Evolutionary conservation across 2,329 filamentous ascomycete genomes (phyloP).

Genomic region (Aspergillus ruber): DNA sequence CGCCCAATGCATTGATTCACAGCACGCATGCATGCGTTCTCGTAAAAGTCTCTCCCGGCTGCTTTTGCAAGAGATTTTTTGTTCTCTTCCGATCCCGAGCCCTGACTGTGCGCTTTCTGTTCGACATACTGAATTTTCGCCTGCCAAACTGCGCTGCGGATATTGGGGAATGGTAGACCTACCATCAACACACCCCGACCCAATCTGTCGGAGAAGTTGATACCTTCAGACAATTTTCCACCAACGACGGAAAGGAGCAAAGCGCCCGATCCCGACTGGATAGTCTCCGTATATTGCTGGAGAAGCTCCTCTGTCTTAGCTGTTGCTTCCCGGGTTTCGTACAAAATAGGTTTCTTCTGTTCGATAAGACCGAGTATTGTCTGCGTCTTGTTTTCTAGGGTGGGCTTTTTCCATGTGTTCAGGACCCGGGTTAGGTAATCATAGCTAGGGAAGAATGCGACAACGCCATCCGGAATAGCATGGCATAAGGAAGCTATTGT

Average conservation of each 20-base stretch:
- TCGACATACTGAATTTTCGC: slow-evolving; percentile 86
- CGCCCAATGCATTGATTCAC: slow-evolving; percentile 96
- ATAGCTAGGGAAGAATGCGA: slow-evolving; percentile 95
- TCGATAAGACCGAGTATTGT: slow-evolving; percentile 27
- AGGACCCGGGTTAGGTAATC: slow-evolving; percentile 75
- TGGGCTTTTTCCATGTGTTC: slow-evolving; percentile 51
- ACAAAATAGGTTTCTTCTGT: slow-evolving; percentile 46
- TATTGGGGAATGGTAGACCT: slow-evolving; percentile 87
- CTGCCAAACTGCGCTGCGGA: slow-evolving; percentile 84
- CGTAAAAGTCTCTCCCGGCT: slow-evolving; percentile 72
- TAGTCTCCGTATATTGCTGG: slow-evolving; percentile 62
- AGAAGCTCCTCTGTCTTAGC: slow-evolving; percentile 61
- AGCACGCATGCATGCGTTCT: slow-evolving; percentile 92
- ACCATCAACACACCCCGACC: slow-evolving; percentile 88
- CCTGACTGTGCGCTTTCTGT: slow-evolving; percentile 41
- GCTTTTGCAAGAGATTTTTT: slow-evolving; percentile 34
- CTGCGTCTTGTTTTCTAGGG: slow-evolving; percentile 17
- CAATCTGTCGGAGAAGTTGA: slow-evolving; percentile 90
- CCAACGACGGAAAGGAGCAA: slow-evolving; percentile 86
- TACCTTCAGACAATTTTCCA: slow-evolving; percentile 92
- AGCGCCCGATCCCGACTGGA: slow-evolving; percentile 60
- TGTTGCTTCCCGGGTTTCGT: slow-evolving; percentile 41
- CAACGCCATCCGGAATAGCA: slow-evolving; percentile 77
- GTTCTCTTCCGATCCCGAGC: slow-evolving; percentile 19
- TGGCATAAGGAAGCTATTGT: slow-evolving; percentile 66